Base-by-base conservation (phyloP, 177 flowering plant species). In the Vitis hybrid region DNA sequence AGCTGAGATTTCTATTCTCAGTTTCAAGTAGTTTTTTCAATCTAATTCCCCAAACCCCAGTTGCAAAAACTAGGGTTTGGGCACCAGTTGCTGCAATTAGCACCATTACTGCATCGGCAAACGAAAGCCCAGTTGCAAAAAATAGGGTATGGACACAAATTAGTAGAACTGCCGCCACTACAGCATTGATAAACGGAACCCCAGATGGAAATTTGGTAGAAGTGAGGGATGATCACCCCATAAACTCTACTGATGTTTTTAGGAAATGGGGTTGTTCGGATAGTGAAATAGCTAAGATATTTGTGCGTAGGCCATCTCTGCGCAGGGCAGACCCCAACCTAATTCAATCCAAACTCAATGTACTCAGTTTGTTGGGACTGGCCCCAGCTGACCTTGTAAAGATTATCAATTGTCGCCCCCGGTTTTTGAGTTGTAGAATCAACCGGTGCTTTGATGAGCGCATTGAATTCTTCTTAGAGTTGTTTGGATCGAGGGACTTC, bases 401-500 rank as follows among this genome's bases (percentile, higher is more conserved):
- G 76, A 84, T 90, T 27, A 74, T 88, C 13, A 76, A 85, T 52
- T 83, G 90, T 60, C 90, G 94, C 13, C 94, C 94, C 2, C 74
- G 91, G 14, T 82, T 88, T 53, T 80, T 90, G n/a, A 61, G 73
- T 55, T 57, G 69, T 70, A 77, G 84, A 9, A 61, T 90, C 13
- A 74, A 66, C 58, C n/a, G 46, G 5, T 64, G 58, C 68, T 73
- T 88, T 21, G 84, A 86, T 11, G 85, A 85, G 63, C 87, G 91
- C 21, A 55, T 90, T 32, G 73, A 70, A 2, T 84, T 62, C 71
- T 82, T 90, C 10, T 65, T 72, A 54, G 30, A 66, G 1, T 27
- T 88, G 24, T 91, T 91, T 67, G 88, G 86, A 9, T 82, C 94
- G 1, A 72, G 64, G 69, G 80, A 83, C 20, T 12, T 75, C 60